These are phyloP conservation scores for Galium porrigens DNA, from an alignment of 305 asterid genomes.

Conservation along the genomic window DNA sequence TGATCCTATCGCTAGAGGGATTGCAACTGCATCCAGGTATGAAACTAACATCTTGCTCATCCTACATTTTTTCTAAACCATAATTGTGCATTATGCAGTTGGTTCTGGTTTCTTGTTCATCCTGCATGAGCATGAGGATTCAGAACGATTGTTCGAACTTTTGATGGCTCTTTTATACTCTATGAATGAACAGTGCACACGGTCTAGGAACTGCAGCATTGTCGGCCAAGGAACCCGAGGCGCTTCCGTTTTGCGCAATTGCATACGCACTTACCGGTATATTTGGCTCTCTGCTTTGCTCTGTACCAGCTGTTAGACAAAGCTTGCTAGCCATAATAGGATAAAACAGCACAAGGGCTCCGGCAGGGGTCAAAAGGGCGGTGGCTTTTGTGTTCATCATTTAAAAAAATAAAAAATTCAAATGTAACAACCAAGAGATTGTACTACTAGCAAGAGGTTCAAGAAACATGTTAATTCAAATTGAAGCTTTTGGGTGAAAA, in stretches of 20 bases:
- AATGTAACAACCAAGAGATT: neutral
- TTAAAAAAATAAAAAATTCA: too few relatives aligned
- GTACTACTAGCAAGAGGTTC: neutral
- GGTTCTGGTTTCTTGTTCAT: neutral
- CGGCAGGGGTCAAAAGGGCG: neutral
- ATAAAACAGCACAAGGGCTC: constrained; percentile 17
- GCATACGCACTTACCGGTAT: constrained; percentile 91
- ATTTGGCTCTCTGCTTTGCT: constrained; percentile 82
- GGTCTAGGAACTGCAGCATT: constrained; percentile 96
- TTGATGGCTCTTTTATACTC: neutral
- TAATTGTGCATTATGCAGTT: too few relatives aligned
- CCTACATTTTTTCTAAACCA: too few relatives aligned
- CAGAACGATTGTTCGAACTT: neutral
- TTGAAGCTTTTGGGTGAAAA: too few relatives aligned
- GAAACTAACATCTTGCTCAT: neutral
- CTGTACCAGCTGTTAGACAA: constrained; percentile 72
- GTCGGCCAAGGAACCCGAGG: constrained; percentile 96
- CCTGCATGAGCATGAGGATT: neutral
- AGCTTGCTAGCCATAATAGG: constrained; percentile 74
- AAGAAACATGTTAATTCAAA: neutral
- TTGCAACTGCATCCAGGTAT: constrained; percentile 96
- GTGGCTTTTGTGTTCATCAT: neutral
- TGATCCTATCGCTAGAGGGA: constrained; percentile 95
- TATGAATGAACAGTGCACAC: constrained; percentile 49
- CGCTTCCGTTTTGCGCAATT: constrained; percentile 94